A percentile compares a stretch with the other conserved stretches of the same genome.
phyloP scores from a whole-genome alignment of 768 basidiomycete genomes.

The Sporobolomyces pararoseus region DNA sequence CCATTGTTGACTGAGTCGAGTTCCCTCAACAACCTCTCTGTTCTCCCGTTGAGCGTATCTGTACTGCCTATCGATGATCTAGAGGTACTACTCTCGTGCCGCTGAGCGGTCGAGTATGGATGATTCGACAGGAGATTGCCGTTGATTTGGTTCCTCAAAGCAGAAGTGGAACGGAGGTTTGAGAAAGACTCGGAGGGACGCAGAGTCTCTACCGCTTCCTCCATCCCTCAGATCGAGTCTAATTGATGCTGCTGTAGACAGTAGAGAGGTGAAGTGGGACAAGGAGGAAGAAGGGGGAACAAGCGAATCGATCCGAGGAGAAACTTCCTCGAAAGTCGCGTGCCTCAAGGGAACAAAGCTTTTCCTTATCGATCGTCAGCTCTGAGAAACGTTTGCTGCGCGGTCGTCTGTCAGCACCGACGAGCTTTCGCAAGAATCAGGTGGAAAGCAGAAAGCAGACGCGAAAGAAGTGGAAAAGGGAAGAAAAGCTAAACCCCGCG shows the following conservation, averaged over 20 bases:
- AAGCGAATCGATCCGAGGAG: background rate
- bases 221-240: background rate
- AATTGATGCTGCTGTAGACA: background rate
- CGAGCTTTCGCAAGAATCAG: too few relatives aligned
- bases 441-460: background rate
- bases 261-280: too few relatives aligned
- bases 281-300: background rate
- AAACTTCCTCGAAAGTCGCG: too few relatives aligned
- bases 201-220: constrained; percentile 4
- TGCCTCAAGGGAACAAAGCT: background rate
- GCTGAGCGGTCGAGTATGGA: background rate
- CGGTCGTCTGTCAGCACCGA: too few relatives aligned
- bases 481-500: too few relatives aligned
- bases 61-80: background rate
- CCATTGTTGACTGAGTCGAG: background rate
- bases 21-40: background rate
- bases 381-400: background rate
- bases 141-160: too few relatives aligned
- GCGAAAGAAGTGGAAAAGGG: background rate
- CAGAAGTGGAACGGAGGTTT: background rate
- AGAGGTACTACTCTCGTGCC: background rate
- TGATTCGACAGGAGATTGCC: background rate
- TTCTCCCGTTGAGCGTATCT: background rate
- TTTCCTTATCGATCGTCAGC: background rate
- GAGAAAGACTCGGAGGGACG: background rate